phyloP scores from a whole-genome alignment of 805 yeast species.

The Cyberlindnera euphorbiae region DNA sequence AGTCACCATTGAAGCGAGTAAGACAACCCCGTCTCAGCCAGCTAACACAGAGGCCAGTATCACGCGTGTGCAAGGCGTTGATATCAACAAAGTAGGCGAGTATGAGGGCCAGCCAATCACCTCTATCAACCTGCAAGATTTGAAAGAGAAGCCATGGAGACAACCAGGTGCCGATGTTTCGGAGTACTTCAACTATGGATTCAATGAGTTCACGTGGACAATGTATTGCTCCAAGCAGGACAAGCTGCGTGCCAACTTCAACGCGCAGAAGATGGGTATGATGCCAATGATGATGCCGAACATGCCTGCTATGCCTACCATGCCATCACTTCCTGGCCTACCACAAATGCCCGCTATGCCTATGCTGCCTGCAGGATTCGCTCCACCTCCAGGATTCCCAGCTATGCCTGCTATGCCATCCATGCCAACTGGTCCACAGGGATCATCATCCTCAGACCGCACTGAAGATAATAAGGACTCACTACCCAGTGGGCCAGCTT shows the following conservation, averaged over 20 bases:
- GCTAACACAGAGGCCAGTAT: conserved; percentile 30
- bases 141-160: conserved; percentile 97
- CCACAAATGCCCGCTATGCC: conserved; percentile 19
- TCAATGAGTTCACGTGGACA: conserved; percentile 94
- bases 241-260: conserved; percentile 69
- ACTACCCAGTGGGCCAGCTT: conserved; percentile 7
- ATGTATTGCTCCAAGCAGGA: conserved; percentile 89
- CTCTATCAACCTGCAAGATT: conserved; percentile 68
- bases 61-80: conserved; percentile 43
- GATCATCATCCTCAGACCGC: not conserved
- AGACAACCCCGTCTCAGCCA: conserved; percentile 19
- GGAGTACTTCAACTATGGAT: conserved; percentile 95
- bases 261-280: conserved; percentile 70
- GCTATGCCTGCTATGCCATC: conserved; percentile 7
- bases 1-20: conserved; percentile 29
- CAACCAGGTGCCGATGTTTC: conserved; percentile 93
- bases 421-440: conserved; percentile 3
- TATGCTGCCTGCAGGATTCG: conserved; percentile 28
- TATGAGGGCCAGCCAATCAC: conserved; percentile 81
- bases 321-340: conserved; percentile 19
- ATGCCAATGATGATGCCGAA: conserved; percentile 34
- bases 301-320: conserved; percentile 29
- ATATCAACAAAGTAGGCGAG: conserved; percentile 69
- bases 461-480: conserved; percentile 1
- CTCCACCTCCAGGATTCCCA: conserved; percentile 19